Evolutionary conservation across 495 filamentous ascomycete genomes (phyloP).

Genomic region (Pyrenula aspistea): DNA sequence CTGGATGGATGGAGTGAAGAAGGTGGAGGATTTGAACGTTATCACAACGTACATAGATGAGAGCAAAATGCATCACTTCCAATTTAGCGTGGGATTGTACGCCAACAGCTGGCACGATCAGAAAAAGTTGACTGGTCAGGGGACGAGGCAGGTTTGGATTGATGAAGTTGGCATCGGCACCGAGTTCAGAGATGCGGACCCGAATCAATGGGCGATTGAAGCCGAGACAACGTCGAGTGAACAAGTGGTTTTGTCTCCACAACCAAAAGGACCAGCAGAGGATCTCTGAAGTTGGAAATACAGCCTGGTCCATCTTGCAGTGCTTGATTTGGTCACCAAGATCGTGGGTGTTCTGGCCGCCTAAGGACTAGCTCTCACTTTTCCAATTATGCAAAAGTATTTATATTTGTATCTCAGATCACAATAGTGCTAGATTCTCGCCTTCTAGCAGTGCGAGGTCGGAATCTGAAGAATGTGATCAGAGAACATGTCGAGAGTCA

Average conservation of each 20-base stretch:
- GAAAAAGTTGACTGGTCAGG: conserved; percentile 29
- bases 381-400: too few relatives aligned
- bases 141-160: conserved; percentile 37
- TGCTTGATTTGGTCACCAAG: too few relatives aligned
- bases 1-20: conserved; percentile 38
- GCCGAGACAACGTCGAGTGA: neutral
- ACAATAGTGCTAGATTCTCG: too few relatives aligned
- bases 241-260: neutral
- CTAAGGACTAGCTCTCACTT: too few relatives aligned
- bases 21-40: conserved; percentile 27
- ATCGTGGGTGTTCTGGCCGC: too few relatives aligned
- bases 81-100: conserved; percentile 43
- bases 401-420: too few relatives aligned
- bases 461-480: too few relatives aligned
- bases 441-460: too few relatives aligned
- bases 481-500: too few relatives aligned
- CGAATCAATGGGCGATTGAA: conserved; percentile 1
- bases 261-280: neutral
- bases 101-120: conserved; percentile 46
- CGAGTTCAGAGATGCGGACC: conserved; percentile 33
- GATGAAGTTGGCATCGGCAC: conserved; percentile 39
- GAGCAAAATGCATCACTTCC: conserved; percentile 21
- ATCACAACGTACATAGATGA: conserved; percentile 32
- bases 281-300: neutral
- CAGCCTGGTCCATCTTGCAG: too few relatives aligned